A percentile compares a stretch with the other conserved stretches of the same genome.
Evolutionary conservation across 2,329 filamentous ascomycete genomes (phyloP).

Genomic region (Stagonosporopsis tanaceti): DNA sequence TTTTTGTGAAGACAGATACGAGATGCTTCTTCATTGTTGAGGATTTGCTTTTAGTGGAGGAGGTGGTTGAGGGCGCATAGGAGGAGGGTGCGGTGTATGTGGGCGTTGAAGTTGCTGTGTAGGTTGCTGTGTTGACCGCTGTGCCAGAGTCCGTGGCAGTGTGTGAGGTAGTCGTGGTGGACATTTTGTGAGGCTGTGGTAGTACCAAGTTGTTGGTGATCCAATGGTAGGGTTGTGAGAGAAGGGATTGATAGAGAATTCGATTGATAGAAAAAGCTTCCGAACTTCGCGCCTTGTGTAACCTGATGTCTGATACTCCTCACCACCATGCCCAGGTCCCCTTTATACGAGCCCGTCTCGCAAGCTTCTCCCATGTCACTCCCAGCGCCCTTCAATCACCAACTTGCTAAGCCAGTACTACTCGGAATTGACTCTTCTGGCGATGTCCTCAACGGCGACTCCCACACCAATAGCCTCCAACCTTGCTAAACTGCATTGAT

Average conservation of each 20-base stretch:
- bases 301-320: neutral
- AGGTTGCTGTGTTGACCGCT: neutral
- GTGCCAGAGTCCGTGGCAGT: neutral
- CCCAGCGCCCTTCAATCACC: neutral
- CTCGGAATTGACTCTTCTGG: neutral
- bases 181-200: slow-evolving; percentile 3
- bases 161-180: slow-evolving; percentile 4
- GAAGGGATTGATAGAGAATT: no score
- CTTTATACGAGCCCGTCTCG: neutral
- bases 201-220: neutral
- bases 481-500: neutral
- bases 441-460: no score
- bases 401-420: neutral
- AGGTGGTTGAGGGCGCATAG: slow-evolving; percentile 20
- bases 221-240: neutral
- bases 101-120: slow-evolving; percentile 3
- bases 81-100: slow-evolving; percentile 15
- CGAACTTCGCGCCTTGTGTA: neutral
- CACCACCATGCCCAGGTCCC: neutral
- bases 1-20: slow-evolving; percentile 19
- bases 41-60: slow-evolving; percentile 19
- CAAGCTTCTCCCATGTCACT: neutral
- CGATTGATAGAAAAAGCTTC: neutral
- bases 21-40: slow-evolving; percentile 29
- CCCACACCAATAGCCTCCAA: neutral